A percentile compares a stretch with the other conserved stretches of the same genome.
These are phyloP conservation scores for Cordyceps pruinosa DNA, from an alignment of 2,329 filamentous ascomycete species.

Conservation along the genomic window DNA sequence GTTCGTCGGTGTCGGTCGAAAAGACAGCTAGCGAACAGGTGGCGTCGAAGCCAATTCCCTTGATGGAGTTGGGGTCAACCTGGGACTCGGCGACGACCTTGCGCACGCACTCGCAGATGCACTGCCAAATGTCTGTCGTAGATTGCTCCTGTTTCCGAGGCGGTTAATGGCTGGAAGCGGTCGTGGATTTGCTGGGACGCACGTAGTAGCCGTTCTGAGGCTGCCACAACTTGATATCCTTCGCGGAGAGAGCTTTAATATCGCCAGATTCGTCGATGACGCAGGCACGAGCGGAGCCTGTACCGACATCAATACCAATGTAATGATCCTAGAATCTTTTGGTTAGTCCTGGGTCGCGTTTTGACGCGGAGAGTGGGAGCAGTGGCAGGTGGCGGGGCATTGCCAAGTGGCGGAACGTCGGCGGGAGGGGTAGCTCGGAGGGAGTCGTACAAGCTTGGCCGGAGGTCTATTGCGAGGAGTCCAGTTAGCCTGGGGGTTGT, in stretches of 20 bases:
- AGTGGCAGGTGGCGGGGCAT: neutral
- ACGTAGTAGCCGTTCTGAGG: conserved; percentile 70
- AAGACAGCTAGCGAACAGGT: conserved; percentile 98
- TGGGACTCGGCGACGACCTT: conserved; percentile 74
- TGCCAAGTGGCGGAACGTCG: neutral
- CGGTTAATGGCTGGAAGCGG: conserved; percentile 9
- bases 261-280: conserved; percentile 89
- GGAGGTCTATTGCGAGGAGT: conserved; percentile 1
- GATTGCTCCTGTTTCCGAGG: conserved; percentile 70
- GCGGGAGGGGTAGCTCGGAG: conserved; percentile 6
- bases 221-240: conserved; percentile 76
- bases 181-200: conserved; percentile 23
- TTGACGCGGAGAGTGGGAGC: neutral
- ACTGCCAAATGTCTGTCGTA: conserved; percentile 91
- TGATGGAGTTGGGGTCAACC: conserved; percentile 67
- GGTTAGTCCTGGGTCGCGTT: neutral
- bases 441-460: conserved; percentile 8
- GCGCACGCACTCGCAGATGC: conserved; percentile 84
- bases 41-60: conserved; percentile 93
- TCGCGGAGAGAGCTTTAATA: conserved; percentile 68
- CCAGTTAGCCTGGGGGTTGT: neutral
- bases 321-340: conserved; percentile 44
- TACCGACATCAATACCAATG: conserved; percentile 92
- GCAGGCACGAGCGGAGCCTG: conserved; percentile 89
- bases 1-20: conserved; percentile 79